Evolutionary conservation across 345 rosid species (phyloP).

Genomic region (Citrus sp.): DNA sequence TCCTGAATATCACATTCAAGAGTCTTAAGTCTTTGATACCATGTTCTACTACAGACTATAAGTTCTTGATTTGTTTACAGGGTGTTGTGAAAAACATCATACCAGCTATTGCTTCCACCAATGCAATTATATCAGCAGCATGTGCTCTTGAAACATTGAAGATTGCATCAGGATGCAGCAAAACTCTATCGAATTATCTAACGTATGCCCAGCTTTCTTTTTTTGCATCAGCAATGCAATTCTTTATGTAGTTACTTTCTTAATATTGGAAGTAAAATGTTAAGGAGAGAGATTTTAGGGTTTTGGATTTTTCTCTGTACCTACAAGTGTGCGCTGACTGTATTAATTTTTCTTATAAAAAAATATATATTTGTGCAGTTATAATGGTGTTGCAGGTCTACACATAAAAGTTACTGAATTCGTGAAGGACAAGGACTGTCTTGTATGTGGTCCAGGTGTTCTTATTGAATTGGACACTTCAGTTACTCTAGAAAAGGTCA

Average conservation of each 20-base stretch:
- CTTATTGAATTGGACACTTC: conserved; percentile 74
- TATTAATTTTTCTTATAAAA: neutral
- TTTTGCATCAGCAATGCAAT: neutral
- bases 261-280: neutral
- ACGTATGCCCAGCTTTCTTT: conserved; percentile 44
- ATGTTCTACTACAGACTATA: neutral
- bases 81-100: conserved; percentile 97
- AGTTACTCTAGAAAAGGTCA: conserved; percentile 76
- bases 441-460: conserved; percentile 94
- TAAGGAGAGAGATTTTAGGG: neutral
- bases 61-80: conserved; percentile 29
- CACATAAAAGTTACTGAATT: conserved; percentile 83
- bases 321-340: neutral
- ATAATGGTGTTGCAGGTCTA: conserved; percentile 89
- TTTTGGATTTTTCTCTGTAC: neutral
- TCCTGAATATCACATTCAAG: neutral
- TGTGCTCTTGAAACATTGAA: conserved; percentile 95
- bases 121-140: conserved; percentile 90
- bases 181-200: conserved; percentile 78
- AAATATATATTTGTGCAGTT: conserved; percentile 36
- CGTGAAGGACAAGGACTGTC: conserved; percentile 79
- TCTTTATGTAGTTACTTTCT: neutral
- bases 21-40: neutral
- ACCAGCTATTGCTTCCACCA: conserved; percentile 98
- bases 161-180: conserved; percentile 95